Evolutionary conservation across 2,329 filamentous ascomycete species (phyloP).

Genomic region (Trichophyton equinum): DNA sequence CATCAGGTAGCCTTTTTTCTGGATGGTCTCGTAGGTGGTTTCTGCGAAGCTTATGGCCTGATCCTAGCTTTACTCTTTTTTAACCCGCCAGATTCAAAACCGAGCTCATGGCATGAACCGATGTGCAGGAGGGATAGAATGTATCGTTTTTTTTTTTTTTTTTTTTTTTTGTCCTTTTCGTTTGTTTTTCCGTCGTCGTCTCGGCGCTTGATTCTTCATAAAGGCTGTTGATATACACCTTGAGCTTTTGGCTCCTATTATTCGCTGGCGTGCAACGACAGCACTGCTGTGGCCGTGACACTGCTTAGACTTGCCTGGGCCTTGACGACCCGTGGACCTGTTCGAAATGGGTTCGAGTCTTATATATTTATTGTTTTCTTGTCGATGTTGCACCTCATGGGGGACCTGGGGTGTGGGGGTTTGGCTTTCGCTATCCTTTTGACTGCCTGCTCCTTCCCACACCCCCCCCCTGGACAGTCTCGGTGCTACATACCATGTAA

Average conservation of each 20-base stretch:
- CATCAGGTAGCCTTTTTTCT: too few species aligned
- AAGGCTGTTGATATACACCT: background rate
- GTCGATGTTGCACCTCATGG: background rate
- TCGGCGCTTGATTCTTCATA: background rate
- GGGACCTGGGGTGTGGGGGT: background rate
- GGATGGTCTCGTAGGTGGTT: too few species aligned
- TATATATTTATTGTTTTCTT: background rate
- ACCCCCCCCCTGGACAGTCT: background rate
- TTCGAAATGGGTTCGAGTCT: background rate
- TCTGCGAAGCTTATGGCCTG: background rate
- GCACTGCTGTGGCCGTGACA: conserved; percentile 20
- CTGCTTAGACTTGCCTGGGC: background rate
- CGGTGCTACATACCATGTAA: background rate
- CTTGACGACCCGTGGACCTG: background rate
- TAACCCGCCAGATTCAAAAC: background rate
- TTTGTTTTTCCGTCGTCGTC: background rate
- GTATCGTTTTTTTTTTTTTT: background rate
- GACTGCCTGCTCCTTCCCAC: background rate
- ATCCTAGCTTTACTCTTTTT: background rate
- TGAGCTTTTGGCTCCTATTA: background rate
- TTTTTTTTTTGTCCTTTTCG: background rate
- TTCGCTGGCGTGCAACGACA: conserved; percentile 18
- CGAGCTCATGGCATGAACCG: background rate
- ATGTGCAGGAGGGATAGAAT: background rate
- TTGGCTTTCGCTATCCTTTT: background rate